These are phyloP conservation scores for Hemerocallis citrina DNA, from an alignment of 106 monocot species.

Conservation along the genomic window DNA sequence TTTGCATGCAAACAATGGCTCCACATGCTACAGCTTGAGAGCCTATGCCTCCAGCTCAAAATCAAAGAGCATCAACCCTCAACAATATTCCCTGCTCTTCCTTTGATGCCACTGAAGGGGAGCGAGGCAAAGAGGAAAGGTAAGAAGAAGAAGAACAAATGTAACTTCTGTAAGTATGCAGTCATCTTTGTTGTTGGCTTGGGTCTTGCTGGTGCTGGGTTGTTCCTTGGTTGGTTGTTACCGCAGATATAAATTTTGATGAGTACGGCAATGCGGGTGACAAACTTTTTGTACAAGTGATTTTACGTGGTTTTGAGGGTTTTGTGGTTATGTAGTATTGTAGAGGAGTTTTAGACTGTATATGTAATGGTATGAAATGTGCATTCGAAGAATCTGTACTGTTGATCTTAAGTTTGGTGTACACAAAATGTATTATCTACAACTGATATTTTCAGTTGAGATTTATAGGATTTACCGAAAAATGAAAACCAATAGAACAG, in stretches of 20 bases:
- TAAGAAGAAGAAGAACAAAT: constrained; percentile 32
- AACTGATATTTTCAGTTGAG: too few species aligned
- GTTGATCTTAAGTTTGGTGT: too few species aligned
- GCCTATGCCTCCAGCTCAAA: constrained; percentile 59
- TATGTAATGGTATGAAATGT: not conserved
- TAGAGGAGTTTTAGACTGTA: not conserved
- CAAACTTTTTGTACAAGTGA: not conserved
- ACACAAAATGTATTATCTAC: too few species aligned
- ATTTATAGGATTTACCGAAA: too few species aligned
- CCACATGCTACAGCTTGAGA: constrained; percentile 71
- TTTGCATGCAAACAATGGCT: constrained; percentile 94
- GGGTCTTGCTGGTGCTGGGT: constrained; percentile 62
- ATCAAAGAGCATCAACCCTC: constrained; percentile 56
- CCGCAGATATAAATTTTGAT: constrained; percentile 11
- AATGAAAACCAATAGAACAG: too few species aligned
- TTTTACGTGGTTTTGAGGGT: not conserved
- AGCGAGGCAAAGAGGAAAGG: constrained; percentile 11
- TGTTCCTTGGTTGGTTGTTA: constrained; percentile 64
- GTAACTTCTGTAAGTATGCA: constrained; percentile 38
- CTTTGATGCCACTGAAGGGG: constrained; percentile 31
- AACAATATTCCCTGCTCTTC: constrained; percentile 37
- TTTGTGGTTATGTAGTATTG: not conserved
- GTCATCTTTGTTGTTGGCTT: constrained; percentile 61
- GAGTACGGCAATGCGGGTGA: not conserved
- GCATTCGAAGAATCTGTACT: too few species aligned